A percentile compares a stretch with the other conserved stretches of the same genome.
phyloP scores from a whole-genome alignment of 23 red algal genomes.

The Chondrus crispus region DNA sequence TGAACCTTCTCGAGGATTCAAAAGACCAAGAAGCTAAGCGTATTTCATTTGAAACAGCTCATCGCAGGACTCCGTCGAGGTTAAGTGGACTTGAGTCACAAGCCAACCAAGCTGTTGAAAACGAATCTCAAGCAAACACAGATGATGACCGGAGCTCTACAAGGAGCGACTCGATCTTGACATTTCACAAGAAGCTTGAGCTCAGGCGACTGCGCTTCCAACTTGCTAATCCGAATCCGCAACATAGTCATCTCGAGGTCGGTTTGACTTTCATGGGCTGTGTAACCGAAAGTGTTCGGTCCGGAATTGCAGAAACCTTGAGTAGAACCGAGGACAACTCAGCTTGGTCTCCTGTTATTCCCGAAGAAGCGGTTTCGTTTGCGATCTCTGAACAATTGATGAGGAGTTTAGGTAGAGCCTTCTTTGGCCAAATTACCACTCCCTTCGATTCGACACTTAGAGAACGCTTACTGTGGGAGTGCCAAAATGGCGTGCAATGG shows the following conservation, averaged over 20 bases:
- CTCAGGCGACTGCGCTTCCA: slow-evolving; percentile 22
- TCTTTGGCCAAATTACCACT: neutral
- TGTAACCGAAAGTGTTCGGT: slow-evolving; percentile 33
- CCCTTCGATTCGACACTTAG: slow-evolving; percentile 33
- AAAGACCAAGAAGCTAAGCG: neutral
- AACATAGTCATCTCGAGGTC: slow-evolving; percentile 15
- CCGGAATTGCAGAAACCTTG: slow-evolving; percentile 28
- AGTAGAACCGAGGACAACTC: neutral
- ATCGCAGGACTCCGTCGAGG: neutral
- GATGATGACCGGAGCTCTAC: neutral
- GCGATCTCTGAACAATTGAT: slow-evolving; percentile 16
- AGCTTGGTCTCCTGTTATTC: neutral
- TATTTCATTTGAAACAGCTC: neutral
- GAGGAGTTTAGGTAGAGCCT: neutral
- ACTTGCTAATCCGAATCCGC: slow-evolving; percentile 19
- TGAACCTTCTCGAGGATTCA: neutral
- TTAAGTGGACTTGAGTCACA: no score
- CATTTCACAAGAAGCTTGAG: slow-evolving; percentile 24
- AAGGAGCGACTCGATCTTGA: slow-evolving; percentile 4
- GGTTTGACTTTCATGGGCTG: slow-evolving; percentile 57
- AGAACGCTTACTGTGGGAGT: slow-evolving; percentile 57
- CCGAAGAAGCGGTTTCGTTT: neutral
- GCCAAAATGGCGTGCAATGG: slow-evolving; percentile 22
- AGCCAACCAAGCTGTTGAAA: no score
- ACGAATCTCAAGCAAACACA: neutral